Evolutionary conservation across 2,329 filamentous ascomycete species (phyloP).

Genomic region (Diaporthe citrichinensis): DNA sequence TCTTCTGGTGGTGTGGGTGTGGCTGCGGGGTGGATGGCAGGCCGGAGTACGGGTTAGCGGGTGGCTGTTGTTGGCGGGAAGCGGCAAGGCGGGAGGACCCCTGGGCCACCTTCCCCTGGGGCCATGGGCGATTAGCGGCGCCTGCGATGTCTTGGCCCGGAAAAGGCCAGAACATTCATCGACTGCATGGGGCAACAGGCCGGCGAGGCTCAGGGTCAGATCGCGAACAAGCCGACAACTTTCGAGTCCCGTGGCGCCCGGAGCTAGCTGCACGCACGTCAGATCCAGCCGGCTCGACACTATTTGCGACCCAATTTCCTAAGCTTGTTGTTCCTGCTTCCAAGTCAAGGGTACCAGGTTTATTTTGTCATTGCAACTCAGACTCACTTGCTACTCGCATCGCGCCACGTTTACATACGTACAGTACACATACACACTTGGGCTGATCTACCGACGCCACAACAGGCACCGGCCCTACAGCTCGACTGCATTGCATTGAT

Average conservation of each 20-base stretch:
- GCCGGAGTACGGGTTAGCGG: neutral
- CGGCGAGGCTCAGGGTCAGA: neutral
- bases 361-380: neutral
- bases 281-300: slow-evolving; percentile 10
- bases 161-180: slow-evolving; percentile 25
- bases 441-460: slow-evolving; percentile 14
- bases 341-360: neutral
- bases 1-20: slow-evolving; percentile 32
- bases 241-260: neutral
- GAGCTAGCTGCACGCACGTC: neutral
- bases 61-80: slow-evolving; percentile 7
- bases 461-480: slow-evolving; percentile 26
- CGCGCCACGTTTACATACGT: slow-evolving; percentile 31
- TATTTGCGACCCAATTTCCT: neutral
- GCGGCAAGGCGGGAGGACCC: slow-evolving; percentile 27
- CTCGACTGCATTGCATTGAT: slow-evolving; percentile 28
- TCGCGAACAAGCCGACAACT: neutral
- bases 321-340: neutral
- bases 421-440: slow-evolving; percentile 17
- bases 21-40: neutral
- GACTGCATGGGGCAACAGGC: neutral
- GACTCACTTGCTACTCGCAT: slow-evolving; percentile 15
- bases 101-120: neutral
- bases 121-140: slow-evolving; percentile 22
- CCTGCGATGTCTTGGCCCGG: neutral